Conservation (phyloP, 2,329 filamentous ascomycete species). For the Exserohilum turcica region DNA sequence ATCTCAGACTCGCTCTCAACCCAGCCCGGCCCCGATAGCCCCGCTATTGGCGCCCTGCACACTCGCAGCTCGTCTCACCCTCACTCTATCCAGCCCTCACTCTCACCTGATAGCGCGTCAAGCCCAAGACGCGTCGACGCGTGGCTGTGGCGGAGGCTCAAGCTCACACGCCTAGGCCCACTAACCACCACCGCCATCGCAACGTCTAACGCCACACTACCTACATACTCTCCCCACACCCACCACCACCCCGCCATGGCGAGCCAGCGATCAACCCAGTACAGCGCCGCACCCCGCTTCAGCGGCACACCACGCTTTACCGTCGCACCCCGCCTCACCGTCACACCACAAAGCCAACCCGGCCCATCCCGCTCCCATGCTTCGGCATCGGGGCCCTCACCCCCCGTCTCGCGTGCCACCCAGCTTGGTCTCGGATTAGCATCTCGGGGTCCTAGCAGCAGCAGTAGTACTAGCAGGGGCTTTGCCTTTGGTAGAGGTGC, state of each 20-base stretch:
- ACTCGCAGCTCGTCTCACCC: background rate
- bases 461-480: no score
- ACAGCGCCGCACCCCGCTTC: conserved; percentile 15
- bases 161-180: background rate
- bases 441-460: no score
- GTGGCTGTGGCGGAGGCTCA: background rate
- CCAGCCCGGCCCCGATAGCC: background rate
- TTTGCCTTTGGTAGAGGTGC: no score
- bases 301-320: background rate
- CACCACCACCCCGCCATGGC: conserved; percentile 13
- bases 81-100: background rate
- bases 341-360: no score
- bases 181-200: no score
- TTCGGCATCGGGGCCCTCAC: background rate
- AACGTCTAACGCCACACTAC: no score
- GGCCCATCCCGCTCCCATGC: background rate
- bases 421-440: conserved; percentile 27
- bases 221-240: no score
- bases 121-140: conserved; percentile 19
- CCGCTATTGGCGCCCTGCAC: conserved; percentile 7
- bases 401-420: conserved; percentile 15
- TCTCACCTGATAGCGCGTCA: conserved; percentile 22
- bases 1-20: background rate
- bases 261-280: conserved; percentile 15
- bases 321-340: background rate